Percentiles rank a stretch among this genome's conserved stretches.
phyloP scores from a whole-genome alignment of 169 alveolate genomes.

The Theileria parva region DNA sequence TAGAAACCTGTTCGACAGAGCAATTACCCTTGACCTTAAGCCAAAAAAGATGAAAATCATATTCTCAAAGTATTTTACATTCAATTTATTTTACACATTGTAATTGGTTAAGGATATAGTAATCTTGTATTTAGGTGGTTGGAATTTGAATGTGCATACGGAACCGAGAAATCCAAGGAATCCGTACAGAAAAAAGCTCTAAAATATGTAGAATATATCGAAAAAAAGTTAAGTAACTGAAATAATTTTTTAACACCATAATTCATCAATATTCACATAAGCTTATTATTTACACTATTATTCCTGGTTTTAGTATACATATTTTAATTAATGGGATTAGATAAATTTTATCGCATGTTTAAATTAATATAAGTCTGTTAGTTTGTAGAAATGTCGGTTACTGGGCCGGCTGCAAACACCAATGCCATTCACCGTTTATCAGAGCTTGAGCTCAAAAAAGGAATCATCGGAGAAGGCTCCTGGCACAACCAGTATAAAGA shows the following conservation, averaged over 20 bases:
- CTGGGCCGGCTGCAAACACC: constrained; percentile 66
- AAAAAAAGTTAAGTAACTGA: constrained; percentile 16
- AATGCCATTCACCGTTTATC: constrained; percentile 66
- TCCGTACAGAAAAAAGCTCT: constrained; percentile 80
- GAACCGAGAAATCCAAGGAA: constrained; percentile 71
- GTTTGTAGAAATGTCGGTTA: constrained; percentile 49
- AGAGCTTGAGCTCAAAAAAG: constrained; percentile 75
- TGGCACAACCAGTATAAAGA: constrained; percentile 82
- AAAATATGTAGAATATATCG: constrained; percentile 75
- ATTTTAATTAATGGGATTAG: not conserved
- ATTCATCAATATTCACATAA: not conserved
- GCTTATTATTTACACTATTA: not conserved
- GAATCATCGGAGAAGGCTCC: constrained; percentile 72
- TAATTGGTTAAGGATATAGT: constrained; percentile 33
- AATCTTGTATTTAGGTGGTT: constrained; percentile 74
- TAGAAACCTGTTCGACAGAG: constrained; percentile 64
- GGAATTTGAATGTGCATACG: constrained; percentile 79
- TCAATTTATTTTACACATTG: not conserved
- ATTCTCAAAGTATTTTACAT: constrained; percentile 44
- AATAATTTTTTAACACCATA: not conserved
- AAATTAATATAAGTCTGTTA: not conserved
- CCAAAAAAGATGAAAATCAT: constrained; percentile 69
- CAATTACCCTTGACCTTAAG: constrained; percentile 60
- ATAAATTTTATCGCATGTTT: not conserved
- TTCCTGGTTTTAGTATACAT: not conserved